Evolutionary conservation across 768 basidiomycete genomes (phyloP).

Genomic region (Candolleomyces aberdarensis): DNA sequence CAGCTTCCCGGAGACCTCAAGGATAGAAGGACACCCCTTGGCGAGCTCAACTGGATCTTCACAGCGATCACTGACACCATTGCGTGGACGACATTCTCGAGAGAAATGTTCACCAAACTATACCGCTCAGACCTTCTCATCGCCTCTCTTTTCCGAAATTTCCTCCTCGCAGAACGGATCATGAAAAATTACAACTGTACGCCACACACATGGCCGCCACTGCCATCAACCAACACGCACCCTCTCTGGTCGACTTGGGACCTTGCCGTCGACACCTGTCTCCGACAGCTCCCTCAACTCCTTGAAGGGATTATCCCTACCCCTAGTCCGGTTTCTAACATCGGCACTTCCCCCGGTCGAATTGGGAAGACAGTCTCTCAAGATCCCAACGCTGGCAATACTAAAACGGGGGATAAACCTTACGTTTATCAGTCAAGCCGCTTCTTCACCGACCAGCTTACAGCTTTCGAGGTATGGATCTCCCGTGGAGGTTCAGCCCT

Average conservation of each 20-base stretch:
- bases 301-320: constrained; percentile 26
- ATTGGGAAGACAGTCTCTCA: constrained; percentile 30
- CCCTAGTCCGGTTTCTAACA: constrained; percentile 16
- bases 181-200: constrained; percentile 99
- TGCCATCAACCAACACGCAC: constrained; percentile 96
- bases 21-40: constrained; percentile 92
- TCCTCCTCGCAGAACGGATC: constrained; percentile 93
- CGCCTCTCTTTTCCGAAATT: constrained; percentile 95
- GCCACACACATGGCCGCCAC: constrained; percentile 86
- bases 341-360: constrained; percentile 37
- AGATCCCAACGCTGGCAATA: constrained; percentile 20
- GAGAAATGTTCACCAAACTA: constrained; percentile 88
- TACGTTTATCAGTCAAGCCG: constrained; percentile 81
- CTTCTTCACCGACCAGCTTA: constrained; percentile 95
- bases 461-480: constrained; percentile 98
- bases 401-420: constrained; percentile 38
- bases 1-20: constrained; percentile 96
- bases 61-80: constrained; percentile 99
- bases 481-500: constrained; percentile 87
- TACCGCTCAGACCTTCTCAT: constrained; percentile 96
- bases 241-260: constrained; percentile 98
- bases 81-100: constrained; percentile 96
- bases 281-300: constrained; percentile 89
- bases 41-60: constrained; percentile 99
- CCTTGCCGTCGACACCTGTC: constrained; percentile 89